A percentile compares a stretch with the other conserved stretches of the same genome.
These are phyloP conservation scores for Sophora flavescens DNA, from an alignment of 306 rosid genomes.

Conservation along the genomic window DNA sequence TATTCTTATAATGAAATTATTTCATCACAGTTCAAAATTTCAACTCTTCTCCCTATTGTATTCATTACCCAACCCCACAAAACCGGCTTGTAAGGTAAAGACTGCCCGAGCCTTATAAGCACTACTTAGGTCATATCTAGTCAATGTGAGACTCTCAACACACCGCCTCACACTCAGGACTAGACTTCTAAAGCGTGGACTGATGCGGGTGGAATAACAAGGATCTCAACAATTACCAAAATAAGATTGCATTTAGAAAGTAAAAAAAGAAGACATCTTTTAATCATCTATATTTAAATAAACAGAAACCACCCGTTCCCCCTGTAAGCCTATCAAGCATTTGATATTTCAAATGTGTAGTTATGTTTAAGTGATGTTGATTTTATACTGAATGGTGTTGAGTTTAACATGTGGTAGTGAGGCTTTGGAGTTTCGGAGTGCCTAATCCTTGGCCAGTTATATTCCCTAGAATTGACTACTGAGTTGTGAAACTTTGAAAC, in stretches of 20 bases:
- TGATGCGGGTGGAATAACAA: too few species aligned
- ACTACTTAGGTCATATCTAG: too few species aligned
- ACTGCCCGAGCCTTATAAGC: too few species aligned
- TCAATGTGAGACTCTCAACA: too few species aligned
- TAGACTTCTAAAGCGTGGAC: too few species aligned
- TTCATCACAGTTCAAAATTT: slow-evolving; percentile 5
- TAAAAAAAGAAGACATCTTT: slow-evolving; percentile 2
- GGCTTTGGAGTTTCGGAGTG: not conserved
- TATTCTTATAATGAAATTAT: slow-evolving; percentile 29
- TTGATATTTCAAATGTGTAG: not conserved
- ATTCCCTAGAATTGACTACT: not conserved
- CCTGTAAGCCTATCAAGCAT: slow-evolving; percentile 21
- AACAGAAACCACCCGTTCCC: not conserved
- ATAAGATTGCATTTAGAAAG: slow-evolving; percentile 29
- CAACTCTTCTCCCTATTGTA: not conserved
- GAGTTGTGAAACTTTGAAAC: not conserved
- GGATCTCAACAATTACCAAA: not conserved
- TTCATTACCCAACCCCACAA: too few species aligned
- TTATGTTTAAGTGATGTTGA: not conserved
- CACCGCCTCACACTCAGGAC: too few species aligned
- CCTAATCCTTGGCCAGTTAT: not conserved
- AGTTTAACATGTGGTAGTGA: not conserved
- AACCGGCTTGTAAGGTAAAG: too few species aligned
- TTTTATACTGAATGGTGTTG: not conserved
- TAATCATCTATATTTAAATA: slow-evolving; percentile 28